phyloP scores from a whole-genome alignment of 1,139 yeast genomes.

The Yamadazyma buinensis region DNA sequence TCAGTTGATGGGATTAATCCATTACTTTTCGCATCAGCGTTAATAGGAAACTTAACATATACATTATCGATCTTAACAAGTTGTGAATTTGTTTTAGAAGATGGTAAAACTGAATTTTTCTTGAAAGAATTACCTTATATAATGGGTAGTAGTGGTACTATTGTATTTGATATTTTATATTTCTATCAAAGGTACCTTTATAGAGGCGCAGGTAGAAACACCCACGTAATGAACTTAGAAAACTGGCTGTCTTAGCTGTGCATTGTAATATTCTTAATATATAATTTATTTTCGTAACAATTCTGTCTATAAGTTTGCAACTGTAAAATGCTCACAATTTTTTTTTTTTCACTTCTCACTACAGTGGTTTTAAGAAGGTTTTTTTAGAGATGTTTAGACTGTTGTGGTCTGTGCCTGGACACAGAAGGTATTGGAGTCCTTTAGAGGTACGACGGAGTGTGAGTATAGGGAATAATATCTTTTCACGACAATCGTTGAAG shows the following conservation, averaged over 20 bases:
- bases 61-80: slow-evolving; percentile 67
- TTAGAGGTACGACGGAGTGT: no score
- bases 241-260: slow-evolving; percentile 10
- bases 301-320: no score
- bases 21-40: slow-evolving; percentile 71
- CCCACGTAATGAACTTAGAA: slow-evolving; percentile 25
- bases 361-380: no score
- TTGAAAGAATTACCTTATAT: slow-evolving; percentile 75
- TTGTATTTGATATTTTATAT: slow-evolving; percentile 70
- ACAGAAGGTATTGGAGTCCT: no score
- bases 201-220: slow-evolving; percentile 23
- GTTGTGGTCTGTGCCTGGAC: no score
- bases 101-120: slow-evolving; percentile 46
- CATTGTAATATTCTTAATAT: not conserved
- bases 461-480: no score
- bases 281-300: not conserved
- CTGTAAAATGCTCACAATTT: no score
- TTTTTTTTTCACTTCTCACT: no score
- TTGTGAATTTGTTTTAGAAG: slow-evolving; percentile 32
- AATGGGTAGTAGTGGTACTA: slow-evolving; percentile 83
- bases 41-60: slow-evolving; percentile 78
- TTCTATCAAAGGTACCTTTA: slow-evolving; percentile 59
- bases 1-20: slow-evolving; percentile 87
- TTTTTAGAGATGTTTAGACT: no score
- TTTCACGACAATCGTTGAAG: no score